phyloP scores from a whole-genome alignment of 768 basidiomycete species.

The Russula abietina region DNA sequence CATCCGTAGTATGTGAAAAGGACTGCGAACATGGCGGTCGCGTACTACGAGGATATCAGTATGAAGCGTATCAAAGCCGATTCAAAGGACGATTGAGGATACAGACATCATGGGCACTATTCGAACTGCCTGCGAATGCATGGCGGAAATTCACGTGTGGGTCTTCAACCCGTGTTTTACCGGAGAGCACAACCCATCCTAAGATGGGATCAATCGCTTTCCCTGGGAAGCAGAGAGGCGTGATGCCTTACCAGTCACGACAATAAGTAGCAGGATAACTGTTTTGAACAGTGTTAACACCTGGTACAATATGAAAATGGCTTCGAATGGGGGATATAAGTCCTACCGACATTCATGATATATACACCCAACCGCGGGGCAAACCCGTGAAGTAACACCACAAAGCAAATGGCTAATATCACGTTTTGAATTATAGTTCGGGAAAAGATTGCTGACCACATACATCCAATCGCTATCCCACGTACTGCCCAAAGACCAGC shows the following conservation, averaged over 20 bases:
- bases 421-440: background rate
- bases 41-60: slow-evolving; percentile 40
- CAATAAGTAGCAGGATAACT: slow-evolving; percentile 47
- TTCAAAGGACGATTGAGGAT: background rate
- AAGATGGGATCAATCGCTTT: background rate
- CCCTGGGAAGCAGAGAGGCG: background rate
- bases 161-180: slow-evolving; percentile 49
- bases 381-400: slow-evolving; percentile 47
- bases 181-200: slow-evolving; percentile 58
- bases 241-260: slow-evolving; percentile 38
- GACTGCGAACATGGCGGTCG: slow-evolving; percentile 56
- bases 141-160: slow-evolving; percentile 53
- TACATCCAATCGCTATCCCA: slow-evolving; percentile 54
- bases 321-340: background rate
- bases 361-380: slow-evolving; percentile 43
- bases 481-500: slow-evolving; percentile 46
- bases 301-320: slow-evolving; percentile 29
- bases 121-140: slow-evolving; percentile 50
- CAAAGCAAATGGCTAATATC: slow-evolving; percentile 43
- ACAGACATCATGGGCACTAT: slow-evolving; percentile 44
- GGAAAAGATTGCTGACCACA: background rate
- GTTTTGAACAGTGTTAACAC: slow-evolving; percentile 50
- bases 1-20: slow-evolving; percentile 45
- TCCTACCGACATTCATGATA: slow-evolving; percentile 45
- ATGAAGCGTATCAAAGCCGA: too few relatives aligned